These are phyloP conservation scores for Conringia planisiliqua DNA, from an alignment of 345 rosid species.

Conservation along the genomic window DNA sequence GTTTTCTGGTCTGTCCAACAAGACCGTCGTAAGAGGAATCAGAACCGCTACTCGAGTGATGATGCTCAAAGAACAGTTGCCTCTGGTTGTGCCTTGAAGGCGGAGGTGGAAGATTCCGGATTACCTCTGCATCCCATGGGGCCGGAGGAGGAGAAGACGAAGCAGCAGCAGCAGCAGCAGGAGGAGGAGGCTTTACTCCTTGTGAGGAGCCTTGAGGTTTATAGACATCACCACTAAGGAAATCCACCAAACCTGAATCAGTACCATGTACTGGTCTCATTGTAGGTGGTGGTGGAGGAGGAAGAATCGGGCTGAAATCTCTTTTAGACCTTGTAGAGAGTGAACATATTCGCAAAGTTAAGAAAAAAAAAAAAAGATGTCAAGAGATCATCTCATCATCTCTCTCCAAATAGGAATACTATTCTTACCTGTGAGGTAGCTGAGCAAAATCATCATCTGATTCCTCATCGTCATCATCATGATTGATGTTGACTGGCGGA, in stretches of 20 bases:
- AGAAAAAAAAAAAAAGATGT: neutral
- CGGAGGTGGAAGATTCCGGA: constrained; percentile 68
- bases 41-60: constrained; percentile 50
- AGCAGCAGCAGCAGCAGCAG: neutral
- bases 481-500: constrained; percentile 36
- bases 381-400: neutral
- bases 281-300: constrained; percentile 90
- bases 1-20: constrained; percentile 56
- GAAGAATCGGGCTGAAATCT: constrained; percentile 53
- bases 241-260: constrained; percentile 52
- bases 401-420: constrained; percentile 22
- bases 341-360: constrained; percentile 9
- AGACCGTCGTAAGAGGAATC: constrained; percentile 55
- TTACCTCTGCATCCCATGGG: constrained; percentile 54
- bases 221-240: constrained; percentile 84
- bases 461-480: constrained; percentile 67
- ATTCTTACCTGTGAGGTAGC: constrained; percentile 67
- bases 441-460: constrained; percentile 77
- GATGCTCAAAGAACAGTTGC: constrained; percentile 66
- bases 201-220: constrained; percentile 48
- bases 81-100: constrained; percentile 78
- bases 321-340: constrained; percentile 57
- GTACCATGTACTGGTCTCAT: too few relatives aligned
- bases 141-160: constrained; percentile 45
- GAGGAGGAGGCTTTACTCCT: constrained; percentile 23